A percentile compares a stretch with the other conserved stretches of the same genome.
These are phyloP conservation scores for Lachancea sp. DNA, from an alignment of 805 yeast genomes.

Conservation along the genomic window DNA sequence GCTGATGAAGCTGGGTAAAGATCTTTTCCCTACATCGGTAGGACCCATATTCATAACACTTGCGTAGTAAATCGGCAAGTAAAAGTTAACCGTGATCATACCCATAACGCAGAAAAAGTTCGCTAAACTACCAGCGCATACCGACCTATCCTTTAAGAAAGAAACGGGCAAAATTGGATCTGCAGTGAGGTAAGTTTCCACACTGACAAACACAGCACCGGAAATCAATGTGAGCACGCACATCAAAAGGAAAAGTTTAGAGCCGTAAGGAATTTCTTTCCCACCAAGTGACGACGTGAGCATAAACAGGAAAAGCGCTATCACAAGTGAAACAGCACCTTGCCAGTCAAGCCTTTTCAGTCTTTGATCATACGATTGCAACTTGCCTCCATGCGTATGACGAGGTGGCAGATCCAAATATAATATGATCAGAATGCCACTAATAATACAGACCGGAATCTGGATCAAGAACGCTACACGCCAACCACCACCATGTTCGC, in stretches of 20 bases:
- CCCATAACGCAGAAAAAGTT: constrained; percentile 46
- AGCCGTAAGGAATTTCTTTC: constrained; percentile 38
- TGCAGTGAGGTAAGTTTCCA: constrained; percentile 37
- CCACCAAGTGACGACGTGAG: constrained; percentile 52
- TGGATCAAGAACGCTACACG: constrained; percentile 51
- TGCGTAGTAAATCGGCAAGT: constrained; percentile 55
- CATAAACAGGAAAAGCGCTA: constrained; percentile 40
- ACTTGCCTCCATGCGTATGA: background rate
- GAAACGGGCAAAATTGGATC: constrained; percentile 61
- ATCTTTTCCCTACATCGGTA: constrained; percentile 51
- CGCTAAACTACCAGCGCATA: constrained; percentile 56
- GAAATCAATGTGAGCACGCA: constrained; percentile 25
- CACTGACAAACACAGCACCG: constrained; percentile 37
- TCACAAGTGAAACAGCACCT: constrained; percentile 43
- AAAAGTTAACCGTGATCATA: constrained; percentile 42
- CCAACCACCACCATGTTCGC: constrained; percentile 54
- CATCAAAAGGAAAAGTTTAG: constrained; percentile 19
- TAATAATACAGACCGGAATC: constrained; percentile 44
- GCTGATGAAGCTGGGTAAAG: constrained; percentile 55
- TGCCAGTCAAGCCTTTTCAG: constrained; percentile 50
- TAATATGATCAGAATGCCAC: constrained; percentile 42
- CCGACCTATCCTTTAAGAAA: constrained; percentile 50
- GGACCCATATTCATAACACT: constrained; percentile 49
- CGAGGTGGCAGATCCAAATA: constrained; percentile 30
- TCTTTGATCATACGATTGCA: constrained; percentile 41